Evolutionary conservation across 2,329 filamentous ascomycete genomes (phyloP).

Genomic region (Hirsutella rhossiliensis): DNA sequence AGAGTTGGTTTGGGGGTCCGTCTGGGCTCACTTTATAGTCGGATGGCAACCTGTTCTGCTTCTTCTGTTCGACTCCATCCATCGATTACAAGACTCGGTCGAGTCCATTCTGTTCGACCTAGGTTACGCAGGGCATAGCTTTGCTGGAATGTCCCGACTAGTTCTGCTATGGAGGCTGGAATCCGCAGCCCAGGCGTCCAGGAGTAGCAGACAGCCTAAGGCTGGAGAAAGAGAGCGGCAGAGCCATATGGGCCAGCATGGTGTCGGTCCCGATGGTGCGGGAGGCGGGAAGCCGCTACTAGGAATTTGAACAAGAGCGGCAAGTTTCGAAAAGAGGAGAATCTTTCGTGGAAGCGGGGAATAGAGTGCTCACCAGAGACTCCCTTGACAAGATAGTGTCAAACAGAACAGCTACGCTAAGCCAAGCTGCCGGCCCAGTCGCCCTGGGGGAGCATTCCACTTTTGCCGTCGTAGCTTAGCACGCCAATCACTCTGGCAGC

Average conservation of each 20-base stretch:
- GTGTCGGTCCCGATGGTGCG: neutral
- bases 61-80: no score
- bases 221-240: neutral
- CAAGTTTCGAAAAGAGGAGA: neutral
- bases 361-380: neutral
- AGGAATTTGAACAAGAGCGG: neutral
- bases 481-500: no score
- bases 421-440: no score
- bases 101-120: neutral
- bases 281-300: neutral
- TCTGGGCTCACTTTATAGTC: neutral
- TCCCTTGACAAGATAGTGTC: neutral
- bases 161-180: neutral
- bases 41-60: no score
- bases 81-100: neutral
- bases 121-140: neutral
- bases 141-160: neutral
- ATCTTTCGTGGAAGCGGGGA: neutral
- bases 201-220: neutral
- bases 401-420: neutral
- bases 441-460: neutral
- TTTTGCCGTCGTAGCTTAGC: neutral
- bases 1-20: neutral
- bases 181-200: neutral
- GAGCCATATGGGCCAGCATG: neutral